Evolutionary conservation across 768 basidiomycete species (phyloP).

Genomic region (Leccinum rimulosum): DNA sequence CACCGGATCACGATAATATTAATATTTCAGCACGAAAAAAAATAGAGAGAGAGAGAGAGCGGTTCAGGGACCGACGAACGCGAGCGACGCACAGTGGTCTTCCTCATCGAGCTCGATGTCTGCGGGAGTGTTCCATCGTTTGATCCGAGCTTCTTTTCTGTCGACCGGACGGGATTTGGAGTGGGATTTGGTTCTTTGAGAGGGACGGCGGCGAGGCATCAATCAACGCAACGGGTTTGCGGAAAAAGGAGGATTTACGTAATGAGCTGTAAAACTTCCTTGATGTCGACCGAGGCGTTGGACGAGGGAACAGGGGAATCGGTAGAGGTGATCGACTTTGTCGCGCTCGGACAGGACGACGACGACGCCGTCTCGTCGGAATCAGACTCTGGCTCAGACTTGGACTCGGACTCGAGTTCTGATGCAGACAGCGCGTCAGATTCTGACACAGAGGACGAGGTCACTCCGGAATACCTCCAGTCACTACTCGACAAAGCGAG

Average conservation of each 20-base stretch:
- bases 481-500: conserved; percentile 63
- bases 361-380: background rate
- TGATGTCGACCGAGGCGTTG: conserved; percentile 3
- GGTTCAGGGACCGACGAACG: background rate
- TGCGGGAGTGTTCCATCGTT: conserved; percentile 62
- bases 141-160: conserved; percentile 50
- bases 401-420: conserved; percentile 36
- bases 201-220: conserved; percentile 46
- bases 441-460: conserved; percentile 40
- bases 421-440: conserved; percentile 31
- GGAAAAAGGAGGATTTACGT: conserved; percentile 11
- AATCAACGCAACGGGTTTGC: conserved; percentile 27
- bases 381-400: conserved; percentile 9
- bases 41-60: background rate
- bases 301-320: conserved; percentile 8
- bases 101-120: conserved; percentile 79
- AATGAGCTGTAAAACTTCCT: conserved; percentile 1
- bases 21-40: conserved; percentile 3
- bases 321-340: background rate
- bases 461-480: conserved; percentile 59
- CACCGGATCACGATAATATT: background rate
- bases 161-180: conserved; percentile 46
- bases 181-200: conserved; percentile 35
- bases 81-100: conserved; percentile 63
- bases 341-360: conserved; percentile 3